phyloP scores from a whole-genome alignment of 1,139 yeast species.

The Kodamaea plutei region DNA sequence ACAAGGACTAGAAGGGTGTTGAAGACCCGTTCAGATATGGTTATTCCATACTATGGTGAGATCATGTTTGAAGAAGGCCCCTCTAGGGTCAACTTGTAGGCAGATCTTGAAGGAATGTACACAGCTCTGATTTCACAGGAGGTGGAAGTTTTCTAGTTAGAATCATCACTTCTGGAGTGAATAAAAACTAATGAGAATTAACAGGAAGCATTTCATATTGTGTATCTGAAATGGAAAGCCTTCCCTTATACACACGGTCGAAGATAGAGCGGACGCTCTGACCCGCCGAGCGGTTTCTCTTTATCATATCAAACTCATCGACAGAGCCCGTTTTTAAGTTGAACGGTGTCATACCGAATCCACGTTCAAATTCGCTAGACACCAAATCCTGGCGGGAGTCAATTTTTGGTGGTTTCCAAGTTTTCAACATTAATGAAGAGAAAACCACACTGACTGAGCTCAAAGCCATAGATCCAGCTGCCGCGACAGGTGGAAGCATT shows the following conservation, averaged over 20 bases:
- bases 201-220: background rate
- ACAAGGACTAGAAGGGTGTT: no score
- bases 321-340: constrained; percentile 27
- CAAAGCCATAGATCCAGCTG: constrained; percentile 91
- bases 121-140: no score
- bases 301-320: constrained; percentile 28
- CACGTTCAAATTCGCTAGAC: constrained; percentile 26
- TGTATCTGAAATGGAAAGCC: background rate
- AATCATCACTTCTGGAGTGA: no score
- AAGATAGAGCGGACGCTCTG: constrained; percentile 2
- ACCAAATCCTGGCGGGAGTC: constrained; percentile 8
- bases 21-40: no score
- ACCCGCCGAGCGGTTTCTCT: constrained; percentile 14
- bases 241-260: constrained; percentile 5
- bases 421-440: constrained; percentile 68
- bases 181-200: background rate
- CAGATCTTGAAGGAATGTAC: no score
- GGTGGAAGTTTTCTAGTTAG: no score
- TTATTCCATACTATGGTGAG: no score
- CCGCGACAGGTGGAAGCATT: constrained; percentile 80
- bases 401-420: constrained; percentile 50
- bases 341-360: constrained; percentile 18
- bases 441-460: constrained; percentile 86
- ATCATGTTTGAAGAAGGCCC: no score
- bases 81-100: no score